Percentiles rank a stretch among this genome's conserved stretches.
Evolutionary conservation across 176 grass and related monocot genomes (phyloP).

Genomic region (Saccharum officinarum): DNA sequence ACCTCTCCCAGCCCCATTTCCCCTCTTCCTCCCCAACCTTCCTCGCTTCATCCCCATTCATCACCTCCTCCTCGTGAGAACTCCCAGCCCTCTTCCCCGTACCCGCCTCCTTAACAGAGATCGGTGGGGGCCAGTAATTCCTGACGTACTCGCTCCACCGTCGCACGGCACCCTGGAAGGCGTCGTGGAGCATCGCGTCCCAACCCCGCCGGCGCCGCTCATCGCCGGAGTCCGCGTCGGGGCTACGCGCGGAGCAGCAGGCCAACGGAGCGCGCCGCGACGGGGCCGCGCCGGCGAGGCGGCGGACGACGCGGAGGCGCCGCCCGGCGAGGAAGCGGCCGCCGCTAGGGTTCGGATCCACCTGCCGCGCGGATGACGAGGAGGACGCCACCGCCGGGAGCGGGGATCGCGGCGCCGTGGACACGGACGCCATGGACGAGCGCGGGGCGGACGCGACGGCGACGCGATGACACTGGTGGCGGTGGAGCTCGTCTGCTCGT

Average conservation of each 20-base stretch:
- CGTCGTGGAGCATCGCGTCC: conserved; percentile 72
- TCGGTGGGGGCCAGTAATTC: conserved; percentile 42
- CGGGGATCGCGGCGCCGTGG: conserved; percentile 43
- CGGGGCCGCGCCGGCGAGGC: conserved; percentile 28
- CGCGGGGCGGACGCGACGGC: neutral
- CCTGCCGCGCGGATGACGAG: conserved; percentile 1
- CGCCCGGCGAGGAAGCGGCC: conserved; percentile 30
- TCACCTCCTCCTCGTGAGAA: conserved; percentile 2
- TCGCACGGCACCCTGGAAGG: conserved; percentile 55
- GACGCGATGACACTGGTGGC: conserved; percentile 26
- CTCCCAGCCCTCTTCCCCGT: neutral
- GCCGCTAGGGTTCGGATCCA: conserved; percentile 50
- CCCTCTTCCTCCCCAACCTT: conserved; percentile 42
- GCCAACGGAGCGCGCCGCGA: neutral
- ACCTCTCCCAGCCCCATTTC: conserved; percentile 88
- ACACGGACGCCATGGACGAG: conserved; percentile 49
- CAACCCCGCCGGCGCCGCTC: conserved; percentile 51
- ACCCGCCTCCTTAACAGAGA: conserved; percentile 20
- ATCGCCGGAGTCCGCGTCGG: conserved; percentile 33
- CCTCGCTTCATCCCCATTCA: conserved; percentile 18
- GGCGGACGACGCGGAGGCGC: conserved; percentile 37
- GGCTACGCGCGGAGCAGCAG: conserved; percentile 26
- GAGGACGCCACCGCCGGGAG: conserved; percentile 27
- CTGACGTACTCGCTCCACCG: conserved; percentile 66
- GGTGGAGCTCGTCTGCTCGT: neutral